Evolutionary conservation across 2,329 filamentous ascomycete species (phyloP).

Genomic region (Fusarium poae): DNA sequence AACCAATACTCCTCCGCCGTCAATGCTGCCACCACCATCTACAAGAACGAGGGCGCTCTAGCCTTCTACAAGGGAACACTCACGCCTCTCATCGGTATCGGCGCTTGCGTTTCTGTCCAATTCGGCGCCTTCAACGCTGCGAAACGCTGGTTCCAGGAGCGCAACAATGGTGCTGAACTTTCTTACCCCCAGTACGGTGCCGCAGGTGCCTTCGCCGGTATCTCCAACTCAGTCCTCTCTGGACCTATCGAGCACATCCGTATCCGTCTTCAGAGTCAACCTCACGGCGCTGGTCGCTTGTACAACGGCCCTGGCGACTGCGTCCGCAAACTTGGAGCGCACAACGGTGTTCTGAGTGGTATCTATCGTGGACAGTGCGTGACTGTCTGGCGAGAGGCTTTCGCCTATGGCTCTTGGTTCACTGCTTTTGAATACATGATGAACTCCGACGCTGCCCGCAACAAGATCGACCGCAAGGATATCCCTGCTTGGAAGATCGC

Average conservation of each 20-base stretch:
- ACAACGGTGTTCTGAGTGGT: constrained; percentile 74
- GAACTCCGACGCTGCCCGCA: constrained; percentile 86
- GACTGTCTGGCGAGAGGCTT: constrained; percentile 88
- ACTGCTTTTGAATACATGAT: constrained; percentile 95
- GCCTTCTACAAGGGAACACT: constrained; percentile 99
- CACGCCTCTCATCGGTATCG: constrained; percentile 94
- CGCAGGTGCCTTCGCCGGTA: constrained; percentile 90
- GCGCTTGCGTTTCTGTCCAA: constrained; percentile 97
- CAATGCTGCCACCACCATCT: constrained; percentile 85
- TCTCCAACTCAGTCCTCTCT: constrained; percentile 90
- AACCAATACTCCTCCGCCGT: constrained; percentile 84
- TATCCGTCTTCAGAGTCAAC: constrained; percentile 95
- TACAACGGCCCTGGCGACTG: constrained; percentile 92
- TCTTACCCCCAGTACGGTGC: constrained; percentile 89
- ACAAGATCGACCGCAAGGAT: constrained; percentile 79
- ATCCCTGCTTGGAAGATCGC: constrained; percentile 89
- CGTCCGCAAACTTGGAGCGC: constrained; percentile 81
- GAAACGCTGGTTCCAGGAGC: constrained; percentile 84
- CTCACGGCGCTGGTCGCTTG: constrained; percentile 82
- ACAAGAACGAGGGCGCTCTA: constrained; percentile 84
- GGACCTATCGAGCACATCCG: constrained; percentile 96
- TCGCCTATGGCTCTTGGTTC: constrained; percentile 98
- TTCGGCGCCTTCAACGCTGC: constrained; percentile 97
- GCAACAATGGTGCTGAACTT: constrained; percentile 74
- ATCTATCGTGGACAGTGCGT: constrained; percentile 90